Percentiles rank a stretch among this genome's conserved stretches.
Evolutionary conservation across 805 yeast genomes (phyloP).

Genomic region (Kazachstania viticola): DNA sequence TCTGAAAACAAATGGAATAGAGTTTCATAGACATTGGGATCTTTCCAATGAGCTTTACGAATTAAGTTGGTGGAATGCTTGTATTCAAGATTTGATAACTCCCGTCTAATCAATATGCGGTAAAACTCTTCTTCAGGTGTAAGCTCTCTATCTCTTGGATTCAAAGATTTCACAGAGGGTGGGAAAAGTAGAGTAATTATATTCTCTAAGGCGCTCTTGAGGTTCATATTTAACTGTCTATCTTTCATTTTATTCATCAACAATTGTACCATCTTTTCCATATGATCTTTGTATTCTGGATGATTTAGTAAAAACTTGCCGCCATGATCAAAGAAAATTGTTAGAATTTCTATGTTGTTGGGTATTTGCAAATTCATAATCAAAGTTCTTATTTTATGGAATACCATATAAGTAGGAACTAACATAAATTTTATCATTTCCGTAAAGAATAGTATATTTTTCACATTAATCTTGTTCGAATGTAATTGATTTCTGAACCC

Average conservation of each 20-base stretch:
- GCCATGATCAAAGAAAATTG: conserved; percentile 60
- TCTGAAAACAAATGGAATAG: conserved; percentile 36
- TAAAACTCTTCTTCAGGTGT: conserved; percentile 40
- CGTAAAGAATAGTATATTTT: conserved; percentile 49
- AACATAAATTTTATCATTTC: conserved; percentile 71
- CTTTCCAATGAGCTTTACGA: conserved; percentile 36
- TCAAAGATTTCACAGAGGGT: conserved; percentile 32
- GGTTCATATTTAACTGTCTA: conserved; percentile 39
- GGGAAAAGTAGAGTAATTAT: conserved; percentile 46
- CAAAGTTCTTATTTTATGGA: conserved; percentile 59
- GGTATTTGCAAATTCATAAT: conserved; percentile 40
- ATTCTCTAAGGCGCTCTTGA: conserved; percentile 47
- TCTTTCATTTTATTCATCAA: conserved; percentile 40
- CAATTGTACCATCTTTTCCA: conserved; percentile 51
- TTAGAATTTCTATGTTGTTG: conserved; percentile 56
- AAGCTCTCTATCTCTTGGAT: conserved; percentile 14
- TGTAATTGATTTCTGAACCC: conserved; percentile 52
- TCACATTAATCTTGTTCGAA: conserved; percentile 40
- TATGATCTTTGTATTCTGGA: conserved; percentile 44
- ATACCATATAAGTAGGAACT: conserved; percentile 56
- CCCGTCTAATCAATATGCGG: conserved; percentile 38
- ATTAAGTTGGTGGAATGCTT: conserved; percentile 29
- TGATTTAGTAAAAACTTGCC: conserved; percentile 53
- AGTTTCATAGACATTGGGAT: conserved; percentile 26
- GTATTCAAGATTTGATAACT: conserved; percentile 31